Base-by-base conservation (phyloP, 768 basidiomycete species). In the Boletales sp. region DNA sequence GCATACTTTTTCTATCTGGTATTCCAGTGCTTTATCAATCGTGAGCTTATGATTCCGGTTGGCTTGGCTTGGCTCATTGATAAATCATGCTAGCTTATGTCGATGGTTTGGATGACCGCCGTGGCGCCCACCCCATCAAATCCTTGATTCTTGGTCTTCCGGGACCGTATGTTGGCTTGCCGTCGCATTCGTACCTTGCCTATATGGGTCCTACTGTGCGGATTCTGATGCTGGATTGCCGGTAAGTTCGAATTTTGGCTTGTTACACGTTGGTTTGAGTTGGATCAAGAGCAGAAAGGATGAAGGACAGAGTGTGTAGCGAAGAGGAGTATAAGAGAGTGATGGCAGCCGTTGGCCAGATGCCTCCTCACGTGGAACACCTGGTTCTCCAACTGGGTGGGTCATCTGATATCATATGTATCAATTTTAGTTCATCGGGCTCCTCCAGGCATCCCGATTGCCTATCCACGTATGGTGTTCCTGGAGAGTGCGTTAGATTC, bases 401-500 rank as follows among this genome's bases (percentile, higher is more conserved):
- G 56, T 52, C 7, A 19, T 47, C 19, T 32, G 42, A 44, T 27
- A 10, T 9, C 9, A 27, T 8, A 12, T 4, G 31, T 43, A 8
- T 30, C 37, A 40, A 29, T n/a, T n/a, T 27, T 14, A 34, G 29
- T 45, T 50, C 13, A 54, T 40, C 30, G 11, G 19, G 12, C 34
- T 34, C 37, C 45, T 36, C 13, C 47, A 85, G 84, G 84, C 2
- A 81, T 90, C 46, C 88, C 87, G 0, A 86, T 93, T 53, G 91
- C 91, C 5, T 98, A 98, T 64, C 95, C 95, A 29, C 86, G 94
- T 44, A 84, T 94, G 83, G 88, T 90, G 2, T 94, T 95, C 66
- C 70, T 97, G 54, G 95, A 90, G 66, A 72, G 70, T 19, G 80
- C 86, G 8, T 70, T 97, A 24, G 87, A 87, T 39, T 84, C 82